Base-by-base conservation (phyloP, 2,329 filamentous ascomycete species). In the Aspergillus sp. region DNA sequence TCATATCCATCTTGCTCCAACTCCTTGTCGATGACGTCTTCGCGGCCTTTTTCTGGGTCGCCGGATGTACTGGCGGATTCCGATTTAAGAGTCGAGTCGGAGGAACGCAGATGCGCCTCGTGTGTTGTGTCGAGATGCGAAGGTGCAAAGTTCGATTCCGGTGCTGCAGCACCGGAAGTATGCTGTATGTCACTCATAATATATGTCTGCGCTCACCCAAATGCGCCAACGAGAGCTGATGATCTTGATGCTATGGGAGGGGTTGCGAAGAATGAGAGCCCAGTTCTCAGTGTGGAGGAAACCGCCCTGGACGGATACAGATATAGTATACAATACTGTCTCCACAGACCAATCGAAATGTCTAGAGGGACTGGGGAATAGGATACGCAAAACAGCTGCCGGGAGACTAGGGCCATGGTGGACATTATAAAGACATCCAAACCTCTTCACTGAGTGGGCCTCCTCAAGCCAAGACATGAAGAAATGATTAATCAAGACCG, bases 51-150 rank as follows among this genome's bases (percentile, higher is more conserved):
- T 36, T 64, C 64, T 3, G 8, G 54, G 15, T 62, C 55, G 13
- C 39, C 59, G 11, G 36, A 42, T 8, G 60, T 48, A 11, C 53
- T 56, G 19, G 52, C 51, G 8, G 62, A 60, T 36, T 60, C 58
- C 50, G 63, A 59, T 5, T 42, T 53, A 13, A 62, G 52, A 13
- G 63, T 66, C 32, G 57, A 53, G 19, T 61, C 58, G 6, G 64
- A 62, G 5, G 64, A 64, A 19, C 57, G 56, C 44, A 61, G 21
- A 3, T 41, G 53, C 30, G 36, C 32, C 23, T 51, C 59, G 15
- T 55, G 57, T 3, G 52, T 60, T 15, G 48, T 57, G 23, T 54
- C 58, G 15, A 62, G 13, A 23, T 41, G 58, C 48, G 58, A 57
- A 19, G 54, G 58, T 15, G 48, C 48, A 15, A 49, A 27, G 19